Base-by-base conservation (phyloP, 441 rosid species). In the Mallotus japonicus region DNA sequence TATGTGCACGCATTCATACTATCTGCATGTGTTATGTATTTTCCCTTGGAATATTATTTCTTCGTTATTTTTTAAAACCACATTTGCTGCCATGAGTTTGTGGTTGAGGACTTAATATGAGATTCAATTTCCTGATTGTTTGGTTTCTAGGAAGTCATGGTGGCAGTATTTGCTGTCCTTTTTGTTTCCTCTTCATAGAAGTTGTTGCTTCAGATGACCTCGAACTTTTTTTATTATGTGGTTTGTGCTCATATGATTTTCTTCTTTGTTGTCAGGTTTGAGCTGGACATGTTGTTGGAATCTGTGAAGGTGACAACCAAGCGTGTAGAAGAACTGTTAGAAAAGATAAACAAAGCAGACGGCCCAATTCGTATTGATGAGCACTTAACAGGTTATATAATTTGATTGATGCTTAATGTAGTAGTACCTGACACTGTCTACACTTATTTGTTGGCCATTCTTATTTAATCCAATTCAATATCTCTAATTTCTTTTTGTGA, bases 201-300 rank as follows among this genome's bases (percentile, higher is more conserved):
- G 13, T 66, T 69, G 14, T 63, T 61, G 16, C 47, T 22, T 76
- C 73, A 65, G 51, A 64, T 67, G 15, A n/a, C 77, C 34, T 68
- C 40, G 54, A 53, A 61, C 47, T 24, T 50, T 46, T 71, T 67
- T 59, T 10, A 16, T 62, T 77, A 42, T 62, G 61, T 73, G 73
- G 51, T 55, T 67, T 77, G 73, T 62, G 65, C 63, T 65, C 67
- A 47, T 22, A 22, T 78, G 75, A 73, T 74, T 16, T 65, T 66
- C 28, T 71, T 68, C 51, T 19, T 51, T 80, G 68, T 62, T 77
- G 75, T 81, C 88, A 96, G 99, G 96, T 93, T 96, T 77, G 99
- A 96, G 83, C 86, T 96, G 84, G 99, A 96, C 82, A 92, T 96
- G 98, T 68, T 93, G 84, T 83, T 96, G 83, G 99, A 96, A 81